Base-by-base conservation (phyloP, 768 basidiomycete species). In the Leccinum subtestaceum region DNA sequence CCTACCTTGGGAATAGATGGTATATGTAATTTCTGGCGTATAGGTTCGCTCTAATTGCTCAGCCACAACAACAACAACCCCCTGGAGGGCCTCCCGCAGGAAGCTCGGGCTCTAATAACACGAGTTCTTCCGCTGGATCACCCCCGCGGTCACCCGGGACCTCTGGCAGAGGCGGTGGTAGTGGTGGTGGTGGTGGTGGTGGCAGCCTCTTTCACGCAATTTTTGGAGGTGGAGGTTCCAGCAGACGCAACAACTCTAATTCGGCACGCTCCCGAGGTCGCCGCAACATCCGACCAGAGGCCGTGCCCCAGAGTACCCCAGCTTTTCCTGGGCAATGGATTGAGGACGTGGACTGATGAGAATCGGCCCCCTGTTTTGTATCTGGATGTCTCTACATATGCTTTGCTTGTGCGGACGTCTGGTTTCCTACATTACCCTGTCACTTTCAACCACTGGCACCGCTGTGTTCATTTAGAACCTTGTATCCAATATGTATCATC, bases 1-100 rank as follows among this genome's bases (percentile, higher is more conserved):
- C 0, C 50, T 43, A 45, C 43, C n/a, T 45, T 19, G 43, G 11
- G n/a, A 11, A 45, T 19, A n/a, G 43, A 19, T 19, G n/a, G n/a
- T 43, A 19, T 23, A 11, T 52, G n/a, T 61, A 54, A 70, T 34
- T 57, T 23, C 51, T 29, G 57, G 36, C 9, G 23, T 29, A 49
- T 60, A 91, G 89, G 63, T 76, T 84, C 68, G 84, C 88, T 49
- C 76, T 92, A 3, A 75, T 90, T 12, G 80, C 88, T 21, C 89
- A 92, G 67, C 88, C 88, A 6, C 72, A 74, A 36, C 75, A 74
- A 36, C 75, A 74, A 43, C 70, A 73, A 27, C 11, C 67, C 29
- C 66, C 73, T 32, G 66, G 60, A 4, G 65, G 72, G 10, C 49
- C 63, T 31, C 57, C 74, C n/a, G 74, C 66, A 29, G 70, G 62